These are phyloP conservation scores for Halocafeteria seosinensis DNA, from an alignment of 108 stramenopile species.

Conservation along the genomic window DNA sequence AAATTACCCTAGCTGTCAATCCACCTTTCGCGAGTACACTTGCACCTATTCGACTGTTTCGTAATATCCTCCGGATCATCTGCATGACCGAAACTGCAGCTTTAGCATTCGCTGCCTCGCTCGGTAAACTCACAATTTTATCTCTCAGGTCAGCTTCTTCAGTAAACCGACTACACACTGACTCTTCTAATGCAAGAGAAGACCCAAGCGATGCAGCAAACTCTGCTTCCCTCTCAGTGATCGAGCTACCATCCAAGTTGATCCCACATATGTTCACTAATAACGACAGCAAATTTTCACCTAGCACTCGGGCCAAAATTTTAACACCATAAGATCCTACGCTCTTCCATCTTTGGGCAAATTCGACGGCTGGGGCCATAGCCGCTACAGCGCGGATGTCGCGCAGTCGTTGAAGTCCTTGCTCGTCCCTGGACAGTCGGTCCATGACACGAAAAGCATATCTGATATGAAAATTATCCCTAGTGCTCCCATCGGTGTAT, in stretches of 20 bases:
- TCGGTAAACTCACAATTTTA: no score
- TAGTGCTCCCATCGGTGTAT: background rate
- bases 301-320: background rate
- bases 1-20: no score
- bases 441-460: background rate
- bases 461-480: background rate
- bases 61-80: no score
- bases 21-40: no score
- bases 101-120: no score
- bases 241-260: background rate
- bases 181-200: background rate
- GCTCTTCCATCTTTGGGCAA: background rate
- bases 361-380: background rate
- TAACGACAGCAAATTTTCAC: background rate
- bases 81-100: no score
- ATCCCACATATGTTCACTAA: background rate
- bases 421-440: background rate
- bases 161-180: background rate
- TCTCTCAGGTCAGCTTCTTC: background rate
- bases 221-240: background rate
- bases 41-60: no score
- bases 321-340: background rate
- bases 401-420: background rate
- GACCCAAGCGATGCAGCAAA: background rate
- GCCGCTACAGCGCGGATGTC: background rate